phyloP scores from a whole-genome alignment of 2,329 filamentous ascomycete genomes.

The Chalaropsis ovoidea region DNA sequence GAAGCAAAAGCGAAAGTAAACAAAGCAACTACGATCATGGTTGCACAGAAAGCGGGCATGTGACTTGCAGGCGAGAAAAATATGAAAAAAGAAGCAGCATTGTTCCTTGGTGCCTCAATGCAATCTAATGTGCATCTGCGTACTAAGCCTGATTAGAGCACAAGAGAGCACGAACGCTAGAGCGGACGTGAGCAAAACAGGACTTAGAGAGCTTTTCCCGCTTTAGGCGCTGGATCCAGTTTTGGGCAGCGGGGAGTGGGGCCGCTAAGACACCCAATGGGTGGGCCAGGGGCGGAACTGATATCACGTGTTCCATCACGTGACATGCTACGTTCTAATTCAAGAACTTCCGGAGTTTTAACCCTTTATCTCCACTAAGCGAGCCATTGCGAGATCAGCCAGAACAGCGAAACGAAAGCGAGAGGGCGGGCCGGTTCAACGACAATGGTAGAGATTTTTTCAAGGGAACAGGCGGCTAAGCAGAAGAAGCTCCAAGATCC shows the following conservation, averaged over 20 bases:
- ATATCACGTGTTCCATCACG: not conserved
- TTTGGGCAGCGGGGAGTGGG: conserved; percentile 16
- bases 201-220: not conserved
- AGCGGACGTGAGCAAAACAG: not conserved
- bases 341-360: not conserved
- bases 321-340: not conserved
- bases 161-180: no score
- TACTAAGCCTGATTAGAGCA: not conserved
- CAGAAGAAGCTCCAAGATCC: not conserved
- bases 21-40: not conserved
- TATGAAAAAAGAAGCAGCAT: not conserved
- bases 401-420: not conserved
- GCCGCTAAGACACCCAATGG: conserved; percentile 7
- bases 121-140: not conserved
- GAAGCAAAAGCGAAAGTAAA: no score
- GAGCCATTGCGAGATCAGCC: not conserved
- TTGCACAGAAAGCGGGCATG: not conserved
- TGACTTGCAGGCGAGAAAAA: no score
- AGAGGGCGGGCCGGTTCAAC: conserved; percentile 7
- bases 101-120: not conserved
- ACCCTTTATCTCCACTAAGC: not conserved
- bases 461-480: not conserved
- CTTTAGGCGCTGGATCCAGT: not conserved
- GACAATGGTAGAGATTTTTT: not conserved
- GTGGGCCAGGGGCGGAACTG: not conserved